Evolutionary conservation across 805 yeast species (phyloP).

Genomic region (Sugiyamaella qingdaonensis): DNA sequence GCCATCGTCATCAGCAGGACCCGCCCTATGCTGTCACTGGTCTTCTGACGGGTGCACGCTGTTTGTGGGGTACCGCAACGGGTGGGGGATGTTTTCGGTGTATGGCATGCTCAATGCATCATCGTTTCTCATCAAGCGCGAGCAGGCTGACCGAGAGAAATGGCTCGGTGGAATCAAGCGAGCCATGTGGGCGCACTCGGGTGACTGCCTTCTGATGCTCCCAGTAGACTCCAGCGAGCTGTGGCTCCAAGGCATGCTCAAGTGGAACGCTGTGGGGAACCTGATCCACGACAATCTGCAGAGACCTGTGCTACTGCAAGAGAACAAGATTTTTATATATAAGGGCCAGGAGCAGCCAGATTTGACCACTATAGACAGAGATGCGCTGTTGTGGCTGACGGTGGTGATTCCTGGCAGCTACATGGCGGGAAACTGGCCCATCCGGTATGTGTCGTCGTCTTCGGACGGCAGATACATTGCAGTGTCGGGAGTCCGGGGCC

Average conservation of each 20-base stretch:
- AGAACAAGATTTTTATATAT: slow-evolving; percentile 41
- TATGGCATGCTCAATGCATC: slow-evolving; percentile 45
- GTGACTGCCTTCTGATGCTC: slow-evolving; percentile 36
- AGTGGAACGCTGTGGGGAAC: slow-evolving; percentile 29
- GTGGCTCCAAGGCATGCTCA: slow-evolving; percentile 26
- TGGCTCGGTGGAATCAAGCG: slow-evolving; percentile 27
- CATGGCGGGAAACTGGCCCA: slow-evolving; percentile 41
- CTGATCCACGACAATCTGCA: slow-evolving; percentile 31
- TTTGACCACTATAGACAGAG: slow-evolving; percentile 38
- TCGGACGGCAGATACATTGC: slow-evolving; percentile 48
- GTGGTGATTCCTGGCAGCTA: slow-evolving; percentile 45
- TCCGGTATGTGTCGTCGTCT: slow-evolving; percentile 40
- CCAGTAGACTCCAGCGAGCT: slow-evolving; percentile 18
- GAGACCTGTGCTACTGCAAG: slow-evolving; percentile 42
- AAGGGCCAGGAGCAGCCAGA: slow-evolving; percentile 45
- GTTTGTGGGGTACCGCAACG: slow-evolving; percentile 34
- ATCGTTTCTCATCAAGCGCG: slow-evolving; percentile 31
- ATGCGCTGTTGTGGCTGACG: slow-evolving; percentile 45
- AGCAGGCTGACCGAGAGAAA: slow-evolving; percentile 18
- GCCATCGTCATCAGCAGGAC: slow-evolving; percentile 27
- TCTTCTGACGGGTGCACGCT: slow-evolving; percentile 36
- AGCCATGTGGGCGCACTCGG: slow-evolving; percentile 35
- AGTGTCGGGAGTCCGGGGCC: slow-evolving; percentile 46
- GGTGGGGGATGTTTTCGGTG: slow-evolving; percentile 48
- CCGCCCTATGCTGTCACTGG: slow-evolving; percentile 31